Base-by-base conservation (phyloP, 2,329 filamentous ascomycete species). In the Xylaria arbuscula region DNA sequence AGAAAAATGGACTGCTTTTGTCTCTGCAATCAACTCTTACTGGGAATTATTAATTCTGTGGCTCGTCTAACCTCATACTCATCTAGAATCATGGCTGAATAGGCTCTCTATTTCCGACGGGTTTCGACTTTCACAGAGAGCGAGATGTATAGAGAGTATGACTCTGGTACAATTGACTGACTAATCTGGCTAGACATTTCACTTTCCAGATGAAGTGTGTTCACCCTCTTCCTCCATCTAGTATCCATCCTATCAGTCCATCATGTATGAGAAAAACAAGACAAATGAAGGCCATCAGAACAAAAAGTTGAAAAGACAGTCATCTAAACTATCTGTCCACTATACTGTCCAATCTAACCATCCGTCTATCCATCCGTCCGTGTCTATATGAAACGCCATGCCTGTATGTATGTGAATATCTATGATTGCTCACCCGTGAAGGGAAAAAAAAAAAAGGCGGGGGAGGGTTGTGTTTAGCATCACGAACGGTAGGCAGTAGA, bases 381-480 rank as follows among this genome's bases (percentile, higher is more conserved):
- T 6, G 45, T 63, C 59, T 67, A 63, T 63, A 40, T 59, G 59
- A 54, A 63, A 66, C 64, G 22, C 54, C 64, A 24, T 40, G n/a
- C 36, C 36, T 17, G 54, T 40, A 40, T 40, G 13, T 40, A 13
- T 40, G 13, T 13, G 8, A 40, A 40, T 40, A 13, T 40, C 9
- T 40, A 40, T 40, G 36, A 10, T 2, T 5, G 13, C 9, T 13
- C 2, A 40, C 3, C 9, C 8, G 8, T 2, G 36, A 28, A 28
- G 7, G 13, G 34, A 40, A 24, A 40, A 28, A 28, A 28, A 28
- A 28, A 5, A 28, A 28, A 28, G 5, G 3, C 28, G 28, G 28
- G 28, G 5, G 5, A 28, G 28, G 28, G 28, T 28, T 28, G 28
- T 28, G 28, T 28, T 28, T 28, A 28, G 28, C 5, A 5, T 28